A percentile compares a stretch with the other conserved stretches of the same genome.
Conservation (phyloP, 2,329 filamentous ascomycete species). For the Paraphoma sp. region DNA sequence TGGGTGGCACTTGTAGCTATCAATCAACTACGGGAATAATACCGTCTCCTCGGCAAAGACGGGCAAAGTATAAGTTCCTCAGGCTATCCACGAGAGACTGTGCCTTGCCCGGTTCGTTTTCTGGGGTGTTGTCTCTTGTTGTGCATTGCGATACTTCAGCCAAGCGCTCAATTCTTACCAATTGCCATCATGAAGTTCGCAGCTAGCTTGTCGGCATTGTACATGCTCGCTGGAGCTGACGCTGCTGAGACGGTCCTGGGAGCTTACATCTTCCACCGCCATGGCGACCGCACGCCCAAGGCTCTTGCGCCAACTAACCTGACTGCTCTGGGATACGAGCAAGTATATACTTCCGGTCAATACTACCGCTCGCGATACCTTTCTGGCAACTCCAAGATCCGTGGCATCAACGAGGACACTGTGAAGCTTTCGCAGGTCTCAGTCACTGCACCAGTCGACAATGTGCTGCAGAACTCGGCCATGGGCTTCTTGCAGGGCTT, state of each 20-base stretch:
- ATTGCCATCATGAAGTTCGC: conserved; percentile 36
- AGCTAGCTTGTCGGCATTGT: conserved; percentile 29
- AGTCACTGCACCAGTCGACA: conserved; percentile 75
- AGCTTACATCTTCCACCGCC: conserved; percentile 85
- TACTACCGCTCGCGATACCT: conserved; percentile 84
- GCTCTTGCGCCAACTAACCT: conserved; percentile 72
- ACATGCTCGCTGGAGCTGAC: conserved; percentile 32
- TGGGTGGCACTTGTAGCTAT: conserved; percentile 15
- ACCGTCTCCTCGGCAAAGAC: conserved; percentile 21
- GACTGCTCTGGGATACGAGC: conserved; percentile 78
- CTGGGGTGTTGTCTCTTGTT: background rate
- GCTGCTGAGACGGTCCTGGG: conserved; percentile 75
- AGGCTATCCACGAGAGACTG: background rate
- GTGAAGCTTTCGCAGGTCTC: conserved; percentile 74
- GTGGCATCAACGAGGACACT: conserved; percentile 68
- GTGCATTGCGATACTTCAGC: background rate
- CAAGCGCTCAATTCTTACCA: background rate
- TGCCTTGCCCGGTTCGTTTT: conserved; percentile 1
- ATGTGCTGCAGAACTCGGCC: conserved; percentile 81
- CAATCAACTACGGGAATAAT: conserved; percentile 14
- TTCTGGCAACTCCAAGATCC: conserved; percentile 66
- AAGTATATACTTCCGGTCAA: conserved; percentile 74
- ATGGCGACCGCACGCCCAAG: conserved; percentile 88
- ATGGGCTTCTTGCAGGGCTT: conserved; percentile 82
- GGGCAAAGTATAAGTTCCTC: conserved; percentile 23